Base-by-base conservation (phyloP, 2,329 filamentous ascomycete species). In the Sporothrix curviconia region DNA sequence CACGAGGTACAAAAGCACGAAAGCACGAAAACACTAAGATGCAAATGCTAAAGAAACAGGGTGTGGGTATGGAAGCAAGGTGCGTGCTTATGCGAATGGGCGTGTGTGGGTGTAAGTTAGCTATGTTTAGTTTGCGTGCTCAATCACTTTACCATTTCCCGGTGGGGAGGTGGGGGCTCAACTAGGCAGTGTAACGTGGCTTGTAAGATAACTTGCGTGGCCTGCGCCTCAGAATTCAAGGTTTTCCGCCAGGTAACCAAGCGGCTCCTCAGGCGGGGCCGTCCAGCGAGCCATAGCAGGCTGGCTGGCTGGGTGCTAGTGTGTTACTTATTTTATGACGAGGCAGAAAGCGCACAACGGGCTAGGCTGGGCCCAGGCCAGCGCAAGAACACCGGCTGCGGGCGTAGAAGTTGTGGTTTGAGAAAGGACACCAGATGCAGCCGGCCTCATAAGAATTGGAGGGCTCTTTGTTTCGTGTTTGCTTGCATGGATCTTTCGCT, bases 321-420 rank as follows among this genome's bases (percentile, higher is more conserved):
- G 37, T 43, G n/a, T 40, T 12, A 19, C 11, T n/a, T 50, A 43
- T 43, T 50, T 50, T 56, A 50, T 56, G 55, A 50, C 44, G 55
- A 50, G 44, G 55, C 55, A 56, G 55, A 56, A 50, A n/a, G n/a
- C n/a, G n/a, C n/a, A n/a, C n/a, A n/a, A n/a, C n/a, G 37, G 19
- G 32, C 32, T 24, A 49, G 34, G 53, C 32, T 8, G 37, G 46
- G 46, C 9, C 14, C 36, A 19, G 36, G 37, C 36, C 49, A 40
- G 36, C 8, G 36, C 36, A 42, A 32, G 36, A 32, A 22, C 17
- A 28, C 19, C 14, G 28, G 17, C 5, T 25, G 51, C 34, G 30
- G 22, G 36, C 32, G 42, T 28, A n/a, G n/a, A n/a, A n/a, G n/a
- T n/a, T n/a, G n/a, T n/a, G n/a, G n/a, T n/a, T n/a, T n/a, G n/a